These are phyloP conservation scores for Aspergillus brasiliensis DNA, from an alignment of 2,329 filamentous ascomycete species.

Conservation along the genomic window DNA sequence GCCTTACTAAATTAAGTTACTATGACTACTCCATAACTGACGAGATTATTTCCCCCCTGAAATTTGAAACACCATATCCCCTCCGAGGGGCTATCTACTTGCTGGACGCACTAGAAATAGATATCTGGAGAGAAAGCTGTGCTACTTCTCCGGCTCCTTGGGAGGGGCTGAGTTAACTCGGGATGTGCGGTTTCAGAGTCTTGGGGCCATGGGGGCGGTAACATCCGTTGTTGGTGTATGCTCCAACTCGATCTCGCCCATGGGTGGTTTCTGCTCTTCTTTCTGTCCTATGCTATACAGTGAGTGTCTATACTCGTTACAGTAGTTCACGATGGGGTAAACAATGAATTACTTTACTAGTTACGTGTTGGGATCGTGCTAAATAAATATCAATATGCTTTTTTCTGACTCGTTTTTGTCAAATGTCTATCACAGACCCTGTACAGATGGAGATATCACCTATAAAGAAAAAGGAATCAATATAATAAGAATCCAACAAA, in stretches of 20 bases:
- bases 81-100: neutral
- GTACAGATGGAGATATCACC: constrained; percentile 13
- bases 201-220: neutral
- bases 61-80: neutral
- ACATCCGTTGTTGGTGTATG: neutral
- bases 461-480: constrained; percentile 5
- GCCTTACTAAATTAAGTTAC: neutral
- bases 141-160: too few relatives aligned
- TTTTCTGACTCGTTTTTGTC: constrained; percentile 11
- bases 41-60: neutral
- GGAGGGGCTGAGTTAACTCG: neutral
- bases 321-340: too few relatives aligned
- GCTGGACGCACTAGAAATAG: neutral
- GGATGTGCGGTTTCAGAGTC: neutral
- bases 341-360: too few relatives aligned
- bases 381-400: constrained; percentile 10
- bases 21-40: too few relatives aligned
- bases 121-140: too few relatives aligned
- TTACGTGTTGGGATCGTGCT: too few relatives aligned
- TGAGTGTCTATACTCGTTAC: too few relatives aligned
- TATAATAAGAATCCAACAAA: neutral
- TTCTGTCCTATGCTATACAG: too few relatives aligned
- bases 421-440: constrained; percentile 12
- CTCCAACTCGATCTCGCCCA: neutral
- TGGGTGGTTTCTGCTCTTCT: neutral